Percentiles rank a stretch among this genome's conserved stretches.
phyloP scores from a whole-genome alignment of 495 filamentous ascomycete species.

The Tuber brumale region DNA sequence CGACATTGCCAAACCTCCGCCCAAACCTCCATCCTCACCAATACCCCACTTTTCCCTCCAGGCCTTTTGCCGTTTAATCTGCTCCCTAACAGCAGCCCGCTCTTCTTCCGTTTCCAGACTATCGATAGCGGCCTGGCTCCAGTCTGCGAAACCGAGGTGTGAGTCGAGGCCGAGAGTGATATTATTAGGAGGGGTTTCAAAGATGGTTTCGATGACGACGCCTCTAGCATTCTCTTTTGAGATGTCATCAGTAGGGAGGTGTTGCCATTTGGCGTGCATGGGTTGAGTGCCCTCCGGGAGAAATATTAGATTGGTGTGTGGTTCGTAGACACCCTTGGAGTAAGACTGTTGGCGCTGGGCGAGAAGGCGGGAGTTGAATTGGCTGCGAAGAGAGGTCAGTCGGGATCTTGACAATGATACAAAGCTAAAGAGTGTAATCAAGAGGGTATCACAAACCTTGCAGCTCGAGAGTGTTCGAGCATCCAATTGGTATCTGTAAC shows the following conservation, averaged over 20 bases:
- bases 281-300: slow-evolving; percentile 86
- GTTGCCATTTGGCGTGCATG: slow-evolving; percentile 74
- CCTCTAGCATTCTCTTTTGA: not conserved
- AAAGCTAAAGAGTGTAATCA: not conserved
- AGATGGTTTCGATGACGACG: slow-evolving; percentile 29
- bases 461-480: slow-evolving; percentile 82
- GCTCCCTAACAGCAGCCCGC: slow-evolving; percentile 29
- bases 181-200: slow-evolving; percentile 26
- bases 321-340: slow-evolving; percentile 74
- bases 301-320: slow-evolving; percentile 84
- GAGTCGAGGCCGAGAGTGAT: slow-evolving; percentile 26
- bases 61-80: not conserved
- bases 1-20: not conserved
- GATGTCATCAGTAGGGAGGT: slow-evolving; percentile 42
- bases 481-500: slow-evolving; percentile 99
- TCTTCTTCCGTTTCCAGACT: slow-evolving; percentile 38
- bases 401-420: not conserved
- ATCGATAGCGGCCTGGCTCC: slow-evolving; percentile 20
- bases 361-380: slow-evolving; percentile 68
- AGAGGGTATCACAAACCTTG: slow-evolving; percentile 58
- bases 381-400: slow-evolving; percentile 47
- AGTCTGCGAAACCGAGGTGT: slow-evolving; percentile 29
- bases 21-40: not conserved
- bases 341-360: slow-evolving; percentile 56
- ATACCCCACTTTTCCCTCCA: not conserved